These are phyloP conservation scores for Wilhelminamyces savonicus DNA, from an alignment of 805 yeast genomes.

Conservation along the genomic window DNA sequence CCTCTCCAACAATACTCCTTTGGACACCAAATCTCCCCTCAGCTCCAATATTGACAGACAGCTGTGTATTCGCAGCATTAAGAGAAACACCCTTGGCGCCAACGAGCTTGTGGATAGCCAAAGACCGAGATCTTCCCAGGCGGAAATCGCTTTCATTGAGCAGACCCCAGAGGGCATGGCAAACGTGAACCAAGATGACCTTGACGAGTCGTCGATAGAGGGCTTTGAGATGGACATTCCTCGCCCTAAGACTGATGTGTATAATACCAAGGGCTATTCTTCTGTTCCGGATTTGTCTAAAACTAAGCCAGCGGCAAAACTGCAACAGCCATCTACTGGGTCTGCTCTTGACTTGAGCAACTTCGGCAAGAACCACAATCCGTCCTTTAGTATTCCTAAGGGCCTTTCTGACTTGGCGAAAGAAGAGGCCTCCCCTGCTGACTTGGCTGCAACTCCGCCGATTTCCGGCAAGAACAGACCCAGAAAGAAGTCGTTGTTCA, in stretches of 20 bases:
- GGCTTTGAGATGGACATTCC: no score
- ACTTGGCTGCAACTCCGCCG: not conserved
- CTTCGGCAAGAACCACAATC: constrained; percentile 34
- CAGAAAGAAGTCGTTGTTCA: constrained; percentile 2
- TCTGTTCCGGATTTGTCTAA: constrained; percentile 12
- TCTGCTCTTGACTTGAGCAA: constrained; percentile 34
- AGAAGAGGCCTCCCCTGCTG: constrained; percentile 2
- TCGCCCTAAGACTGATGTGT: no score
- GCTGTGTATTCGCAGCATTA: no score
- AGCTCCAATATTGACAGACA: no score
- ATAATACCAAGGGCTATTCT: not conserved
- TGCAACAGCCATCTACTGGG: constrained; percentile 16
- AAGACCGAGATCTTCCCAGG: constrained; percentile 3
- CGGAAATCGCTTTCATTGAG: constrained; percentile 1
- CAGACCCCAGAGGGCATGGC: not conserved
- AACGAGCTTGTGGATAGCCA: not conserved
- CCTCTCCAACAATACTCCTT: constrained; percentile 5
- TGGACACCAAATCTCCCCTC: no score
- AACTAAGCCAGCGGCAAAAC: not conserved
- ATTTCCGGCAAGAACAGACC: not conserved
- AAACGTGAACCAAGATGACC: no score
- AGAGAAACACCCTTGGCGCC: no score
- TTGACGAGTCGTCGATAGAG: no score
- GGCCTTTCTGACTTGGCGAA: constrained; percentile 7
- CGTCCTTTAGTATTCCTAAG: constrained; percentile 22